Conservation (phyloP, 257 asterid genomes). For the Primulina eburnea region DNA sequence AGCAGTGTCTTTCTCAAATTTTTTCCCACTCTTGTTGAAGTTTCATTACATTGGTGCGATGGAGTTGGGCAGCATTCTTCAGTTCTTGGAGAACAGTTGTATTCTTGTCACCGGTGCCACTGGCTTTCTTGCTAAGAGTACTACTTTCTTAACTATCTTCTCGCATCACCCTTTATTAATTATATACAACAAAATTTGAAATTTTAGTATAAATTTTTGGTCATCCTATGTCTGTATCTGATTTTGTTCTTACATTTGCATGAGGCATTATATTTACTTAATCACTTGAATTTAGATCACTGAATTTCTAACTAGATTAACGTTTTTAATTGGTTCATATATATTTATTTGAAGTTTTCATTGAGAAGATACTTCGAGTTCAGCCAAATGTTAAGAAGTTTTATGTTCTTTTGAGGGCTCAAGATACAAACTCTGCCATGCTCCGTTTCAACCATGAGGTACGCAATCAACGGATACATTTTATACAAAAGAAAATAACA, state of each 20-base stretch:
- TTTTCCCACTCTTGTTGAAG: neutral
- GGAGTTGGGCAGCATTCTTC: slow-evolving; percentile 31
- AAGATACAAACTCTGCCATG: slow-evolving; percentile 56
- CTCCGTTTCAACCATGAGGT: slow-evolving; percentile 78
- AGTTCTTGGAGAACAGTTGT: slow-evolving; percentile 27
- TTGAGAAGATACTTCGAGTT: slow-evolving; percentile 75
- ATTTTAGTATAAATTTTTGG: too few species aligned
- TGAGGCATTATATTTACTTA: too few species aligned
- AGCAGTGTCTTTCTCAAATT: too few species aligned
- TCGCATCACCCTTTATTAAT: too few species aligned
- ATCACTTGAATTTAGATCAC: too few species aligned
- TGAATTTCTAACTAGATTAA: neutral
- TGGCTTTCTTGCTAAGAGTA: slow-evolving; percentile 33
- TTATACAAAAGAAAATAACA: too few species aligned
- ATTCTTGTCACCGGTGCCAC: slow-evolving; percentile 36
- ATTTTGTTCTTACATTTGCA: too few species aligned
- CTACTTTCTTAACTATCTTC: too few species aligned
- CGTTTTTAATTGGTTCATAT: neutral
- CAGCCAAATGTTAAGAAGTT: slow-evolving; percentile 85
- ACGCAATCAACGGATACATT: too few species aligned
- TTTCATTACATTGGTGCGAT: neutral
- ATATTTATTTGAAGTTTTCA: slow-evolving; percentile 50
- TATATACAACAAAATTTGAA: too few species aligned
- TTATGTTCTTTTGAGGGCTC: slow-evolving; percentile 80
- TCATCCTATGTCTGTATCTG: too few species aligned